phyloP scores from a whole-genome alignment of 768 basidiomycete genomes.

The Fomitopsis serialis region DNA sequence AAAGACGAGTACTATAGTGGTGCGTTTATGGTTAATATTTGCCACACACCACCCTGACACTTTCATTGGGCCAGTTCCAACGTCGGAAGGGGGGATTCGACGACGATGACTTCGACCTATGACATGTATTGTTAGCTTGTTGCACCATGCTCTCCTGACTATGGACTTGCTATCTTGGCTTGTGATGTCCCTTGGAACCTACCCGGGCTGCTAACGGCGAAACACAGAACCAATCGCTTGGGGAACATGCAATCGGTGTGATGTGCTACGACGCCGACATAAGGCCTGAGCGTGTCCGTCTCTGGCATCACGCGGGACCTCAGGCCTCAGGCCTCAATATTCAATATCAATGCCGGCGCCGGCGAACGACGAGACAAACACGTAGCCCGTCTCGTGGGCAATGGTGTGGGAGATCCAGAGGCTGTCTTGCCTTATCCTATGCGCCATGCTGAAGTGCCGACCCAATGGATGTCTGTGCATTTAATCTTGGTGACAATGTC shows the following conservation, averaged over 20 bases:
- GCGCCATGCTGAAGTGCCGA: too few relatives aligned
- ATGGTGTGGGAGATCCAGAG: too few relatives aligned
- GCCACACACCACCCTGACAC: background rate
- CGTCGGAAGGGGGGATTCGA: conserved; percentile 30
- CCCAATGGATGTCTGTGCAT: too few relatives aligned
- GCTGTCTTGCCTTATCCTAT: too few relatives aligned
- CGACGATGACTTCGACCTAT: conserved; percentile 24
- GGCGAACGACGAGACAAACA: too few relatives aligned
- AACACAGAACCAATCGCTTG: too few relatives aligned
- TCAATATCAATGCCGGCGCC: background rate
- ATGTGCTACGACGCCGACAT: too few relatives aligned
- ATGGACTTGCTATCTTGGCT: background rate
- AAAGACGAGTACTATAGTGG: conserved; percentile 37
- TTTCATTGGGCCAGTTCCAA: conserved; percentile 20
- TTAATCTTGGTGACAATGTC: background rate
- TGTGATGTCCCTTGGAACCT: too few relatives aligned
- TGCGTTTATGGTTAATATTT: conserved; percentile 16
- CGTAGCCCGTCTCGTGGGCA: too few relatives aligned
- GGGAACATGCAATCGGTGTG: background rate
- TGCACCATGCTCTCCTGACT: background rate
- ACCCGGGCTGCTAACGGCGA: too few relatives aligned
- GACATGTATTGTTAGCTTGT: background rate
- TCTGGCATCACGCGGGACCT: background rate
- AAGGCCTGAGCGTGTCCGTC: background rate
- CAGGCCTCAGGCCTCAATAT: too few relatives aligned